Conservation (phyloP, 331 rosid species). For the Prunus yedoensis region DNA sequence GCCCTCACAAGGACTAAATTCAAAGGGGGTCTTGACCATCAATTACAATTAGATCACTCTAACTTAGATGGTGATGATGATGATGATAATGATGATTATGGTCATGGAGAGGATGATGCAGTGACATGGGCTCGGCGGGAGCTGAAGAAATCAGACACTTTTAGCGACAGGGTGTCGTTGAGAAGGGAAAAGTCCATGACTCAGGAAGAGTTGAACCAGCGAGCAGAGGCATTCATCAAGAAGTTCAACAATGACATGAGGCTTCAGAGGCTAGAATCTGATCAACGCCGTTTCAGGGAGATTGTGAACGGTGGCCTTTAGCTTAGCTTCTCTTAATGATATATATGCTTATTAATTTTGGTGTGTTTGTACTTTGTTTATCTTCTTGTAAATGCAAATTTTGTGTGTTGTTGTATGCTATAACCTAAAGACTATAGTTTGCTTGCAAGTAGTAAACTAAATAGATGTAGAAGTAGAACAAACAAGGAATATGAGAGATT, state of each 20-base stretch:
- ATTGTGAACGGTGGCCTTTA: conserved; percentile 46
- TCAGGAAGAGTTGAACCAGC: conserved; percentile 58
- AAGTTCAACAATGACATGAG: conserved; percentile 57
- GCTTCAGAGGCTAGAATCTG: conserved; percentile 78
- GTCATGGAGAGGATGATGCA: conserved; percentile 36
- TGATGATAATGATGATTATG: not conserved
- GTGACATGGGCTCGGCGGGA: conserved; percentile 61
- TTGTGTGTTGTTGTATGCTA: not conserved
- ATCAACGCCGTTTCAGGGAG: conserved; percentile 52
- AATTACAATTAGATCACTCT: conserved; percentile 1
- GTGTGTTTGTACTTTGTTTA: not conserved
- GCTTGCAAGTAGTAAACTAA: not conserved
- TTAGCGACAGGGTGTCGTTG: conserved; percentile 52
- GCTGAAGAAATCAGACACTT: conserved; percentile 66
- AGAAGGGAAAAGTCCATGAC: conserved; percentile 71
- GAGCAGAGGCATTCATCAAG: conserved; percentile 70
- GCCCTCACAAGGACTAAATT: not conserved
- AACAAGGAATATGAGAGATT: not conserved
- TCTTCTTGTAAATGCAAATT: not conserved
- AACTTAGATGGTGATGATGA: conserved; percentile 9
- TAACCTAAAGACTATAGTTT: no score
- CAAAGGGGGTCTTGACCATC: not conserved
- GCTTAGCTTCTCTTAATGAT: not conserved
- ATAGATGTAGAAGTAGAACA: not conserved
- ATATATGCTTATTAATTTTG: not conserved